Evolutionary conservation across 164 flowering plant species (phyloP).

Genomic region (Dillenia suffruticosa): DNA sequence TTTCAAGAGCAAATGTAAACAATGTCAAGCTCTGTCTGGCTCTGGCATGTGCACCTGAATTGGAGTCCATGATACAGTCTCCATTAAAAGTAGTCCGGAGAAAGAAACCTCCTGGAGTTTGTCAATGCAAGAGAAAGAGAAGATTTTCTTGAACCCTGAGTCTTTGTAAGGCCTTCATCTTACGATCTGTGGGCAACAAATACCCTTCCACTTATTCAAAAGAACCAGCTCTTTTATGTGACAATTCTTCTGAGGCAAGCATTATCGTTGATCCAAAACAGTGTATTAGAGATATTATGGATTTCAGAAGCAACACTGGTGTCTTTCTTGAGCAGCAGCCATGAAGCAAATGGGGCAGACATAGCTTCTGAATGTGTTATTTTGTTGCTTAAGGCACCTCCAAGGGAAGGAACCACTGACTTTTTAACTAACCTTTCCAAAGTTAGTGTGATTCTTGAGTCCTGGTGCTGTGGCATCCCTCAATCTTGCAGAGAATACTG

Average conservation of each 20-base stretch:
- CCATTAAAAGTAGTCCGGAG: conserved; percentile 77
- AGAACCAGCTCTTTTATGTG: conserved; percentile 59
- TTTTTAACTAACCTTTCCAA: conserved; percentile 75
- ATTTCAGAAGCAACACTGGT: conserved; percentile 66
- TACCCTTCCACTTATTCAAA: conserved; percentile 38
- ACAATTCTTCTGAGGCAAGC: conserved; percentile 29
- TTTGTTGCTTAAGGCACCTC: conserved; percentile 68
- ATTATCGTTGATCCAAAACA: conserved; percentile 40
- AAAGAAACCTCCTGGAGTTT: conserved; percentile 81
- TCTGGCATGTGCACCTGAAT: conserved; percentile 82
- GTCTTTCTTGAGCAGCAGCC: conserved; percentile 52
- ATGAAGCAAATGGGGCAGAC: conserved; percentile 48
- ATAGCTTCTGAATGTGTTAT: conserved; percentile 86
- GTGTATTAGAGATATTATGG: conserved; percentile 65
- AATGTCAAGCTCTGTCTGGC: conserved; percentile 81
- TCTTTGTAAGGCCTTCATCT: conserved; percentile 72
- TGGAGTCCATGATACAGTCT: conserved; percentile 76
- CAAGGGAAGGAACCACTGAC: conserved; percentile 82
- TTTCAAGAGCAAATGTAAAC: conserved; percentile 77
- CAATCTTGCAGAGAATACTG: conserved; percentile 51
- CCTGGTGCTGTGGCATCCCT: conserved; percentile 29
- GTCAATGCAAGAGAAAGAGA: conserved; percentile 84
- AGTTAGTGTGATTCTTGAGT: conserved; percentile 53
- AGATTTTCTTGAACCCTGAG: conserved; percentile 91
- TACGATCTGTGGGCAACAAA: conserved; percentile 47